These are phyloP conservation scores for Fagopyrum tataricum DNA, from an alignment of 148 eudicot species.

Conservation along the genomic window DNA sequence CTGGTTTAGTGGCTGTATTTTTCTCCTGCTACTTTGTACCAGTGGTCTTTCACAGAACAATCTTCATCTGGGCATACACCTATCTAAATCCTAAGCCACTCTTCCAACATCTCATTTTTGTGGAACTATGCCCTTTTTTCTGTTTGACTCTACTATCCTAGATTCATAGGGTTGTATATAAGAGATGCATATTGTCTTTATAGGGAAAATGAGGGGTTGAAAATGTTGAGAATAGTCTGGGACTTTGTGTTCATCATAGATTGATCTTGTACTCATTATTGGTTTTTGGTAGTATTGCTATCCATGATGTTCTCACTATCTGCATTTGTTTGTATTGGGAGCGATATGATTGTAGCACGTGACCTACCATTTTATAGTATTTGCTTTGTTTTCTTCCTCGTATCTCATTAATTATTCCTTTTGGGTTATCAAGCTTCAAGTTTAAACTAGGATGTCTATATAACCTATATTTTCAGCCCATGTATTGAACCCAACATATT, in stretches of 20 bases:
- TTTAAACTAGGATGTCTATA: not conserved
- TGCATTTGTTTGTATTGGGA: not conserved
- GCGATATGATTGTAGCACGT: not conserved
- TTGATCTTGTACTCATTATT: not conserved
- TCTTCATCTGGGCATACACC: not conserved
- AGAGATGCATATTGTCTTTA: not conserved
- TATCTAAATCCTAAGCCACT: not conserved
- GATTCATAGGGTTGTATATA: not conserved
- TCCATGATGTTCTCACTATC: not conserved
- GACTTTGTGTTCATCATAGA: not conserved
- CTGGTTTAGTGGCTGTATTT: not conserved
- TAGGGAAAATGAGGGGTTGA: not conserved
- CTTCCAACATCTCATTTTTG: not conserved
- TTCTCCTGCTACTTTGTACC: constrained; percentile 6
- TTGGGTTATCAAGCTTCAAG: not conserved
- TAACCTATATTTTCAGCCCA: not conserved
- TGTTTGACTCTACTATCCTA: not conserved
- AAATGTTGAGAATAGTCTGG: not conserved
- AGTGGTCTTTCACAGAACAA: not conserved
- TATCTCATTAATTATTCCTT: not conserved
- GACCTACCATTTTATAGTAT: not conserved
- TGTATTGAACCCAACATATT: not conserved
- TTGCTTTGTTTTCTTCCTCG: not conserved
- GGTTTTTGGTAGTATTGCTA: not conserved
- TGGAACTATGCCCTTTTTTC: not conserved